A percentile compares a stretch with the other conserved stretches of the same genome.
Evolutionary conservation across 441 rosid species (phyloP).

Genomic region (Pelargonium citronellum): DNA sequence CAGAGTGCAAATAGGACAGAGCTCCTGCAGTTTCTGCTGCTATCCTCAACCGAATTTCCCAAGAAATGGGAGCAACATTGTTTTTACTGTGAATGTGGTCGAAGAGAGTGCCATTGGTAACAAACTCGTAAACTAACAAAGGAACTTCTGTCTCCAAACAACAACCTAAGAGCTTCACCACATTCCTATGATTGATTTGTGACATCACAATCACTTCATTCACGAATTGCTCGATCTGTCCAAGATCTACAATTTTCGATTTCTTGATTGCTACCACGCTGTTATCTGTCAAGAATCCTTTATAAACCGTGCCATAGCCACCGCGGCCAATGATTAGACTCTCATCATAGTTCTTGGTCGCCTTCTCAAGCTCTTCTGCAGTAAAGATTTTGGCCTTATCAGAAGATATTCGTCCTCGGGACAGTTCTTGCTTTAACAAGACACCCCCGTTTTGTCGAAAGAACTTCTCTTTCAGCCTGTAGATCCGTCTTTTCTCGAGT

Average conservation of each 20-base stretch:
- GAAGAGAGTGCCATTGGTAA: conserved; percentile 20
- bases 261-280: conserved; percentile 33
- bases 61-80: background rate
- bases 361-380: conserved; percentile 34
- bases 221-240: conserved; percentile 24
- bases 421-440: conserved; percentile 28
- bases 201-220: conserved; percentile 23
- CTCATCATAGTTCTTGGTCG: conserved; percentile 32
- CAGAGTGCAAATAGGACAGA: conserved; percentile 23
- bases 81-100: conserved; percentile 15
- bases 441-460: conserved; percentile 37
- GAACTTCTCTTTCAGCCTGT: conserved; percentile 21
- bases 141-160: conserved; percentile 26
- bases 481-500: conserved; percentile 19
- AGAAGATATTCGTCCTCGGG: conserved; percentile 18
- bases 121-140: conserved; percentile 23
- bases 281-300: conserved; percentile 27
- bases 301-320: conserved; percentile 39
- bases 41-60: conserved; percentile 19
- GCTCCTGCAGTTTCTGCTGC: conserved; percentile 22
- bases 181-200: conserved; percentile 24
- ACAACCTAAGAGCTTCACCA: conserved; percentile 20
- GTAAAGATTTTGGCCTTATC: conserved; percentile 34
- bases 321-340: conserved; percentile 37
- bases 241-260: conserved; percentile 17